Percentiles rank a stretch among this genome's conserved stretches.
Conservation (phyloP, 106 monocot species). For the Acorus calamus region DNA sequence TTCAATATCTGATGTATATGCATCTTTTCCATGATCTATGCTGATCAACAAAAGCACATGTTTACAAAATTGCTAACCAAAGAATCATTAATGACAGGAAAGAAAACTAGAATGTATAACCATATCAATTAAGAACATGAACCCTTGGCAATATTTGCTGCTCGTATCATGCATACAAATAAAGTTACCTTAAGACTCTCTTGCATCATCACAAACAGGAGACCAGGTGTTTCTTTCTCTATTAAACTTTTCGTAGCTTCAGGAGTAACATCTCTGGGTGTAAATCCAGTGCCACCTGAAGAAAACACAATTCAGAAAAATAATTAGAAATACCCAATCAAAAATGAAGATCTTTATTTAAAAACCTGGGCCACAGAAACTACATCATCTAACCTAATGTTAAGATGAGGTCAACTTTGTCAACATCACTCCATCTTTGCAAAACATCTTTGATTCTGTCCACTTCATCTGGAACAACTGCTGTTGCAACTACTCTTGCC, state of each 20-base stretch:
- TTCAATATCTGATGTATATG: too few species aligned
- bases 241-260: conserved; percentile 79
- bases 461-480: conserved; percentile 81
- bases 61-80: too few species aligned
- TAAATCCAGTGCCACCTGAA: conserved; percentile 95
- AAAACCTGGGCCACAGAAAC: background rate
- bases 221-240: conserved; percentile 82
- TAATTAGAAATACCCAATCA: background rate
- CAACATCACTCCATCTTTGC: conserved; percentile 70
- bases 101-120: too few species aligned
- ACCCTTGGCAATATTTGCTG: too few species aligned
- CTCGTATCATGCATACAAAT: background rate
- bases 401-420: conserved; percentile 70
- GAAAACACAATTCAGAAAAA: background rate
- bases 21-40: too few species aligned
- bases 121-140: too few species aligned
- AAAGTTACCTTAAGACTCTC: conserved; percentile 74
- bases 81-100: too few species aligned
- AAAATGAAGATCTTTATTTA: background rate
- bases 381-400: conserved; percentile 52
- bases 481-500: conserved; percentile 51
- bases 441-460: conserved; percentile 53
- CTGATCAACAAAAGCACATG: too few species aligned
- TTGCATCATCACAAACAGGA: conserved; percentile 78
- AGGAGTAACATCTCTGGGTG: conserved; percentile 95